A percentile compares a stretch with the other conserved stretches of the same genome.
Evolutionary conservation across 345 rosid genomes (phyloP).

Genomic region (Stellera chamaejasme): DNA sequence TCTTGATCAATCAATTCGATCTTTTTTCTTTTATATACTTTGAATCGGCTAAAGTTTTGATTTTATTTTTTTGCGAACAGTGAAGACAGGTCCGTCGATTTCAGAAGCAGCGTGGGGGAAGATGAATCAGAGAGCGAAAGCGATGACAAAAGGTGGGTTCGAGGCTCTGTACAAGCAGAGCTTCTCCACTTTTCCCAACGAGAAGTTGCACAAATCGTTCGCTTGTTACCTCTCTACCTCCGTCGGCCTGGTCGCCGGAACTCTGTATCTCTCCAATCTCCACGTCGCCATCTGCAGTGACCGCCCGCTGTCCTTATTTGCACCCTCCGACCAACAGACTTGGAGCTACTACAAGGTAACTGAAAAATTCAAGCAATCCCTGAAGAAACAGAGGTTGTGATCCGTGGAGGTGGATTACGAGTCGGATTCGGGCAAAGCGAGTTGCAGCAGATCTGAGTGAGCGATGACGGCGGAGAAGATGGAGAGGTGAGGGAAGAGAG

Average conservation of each 20-base stretch:
- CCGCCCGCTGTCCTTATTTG: constrained; percentile 42
- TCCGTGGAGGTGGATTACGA: too few species aligned
- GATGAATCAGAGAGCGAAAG: constrained; percentile 48
- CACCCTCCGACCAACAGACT: constrained; percentile 46
- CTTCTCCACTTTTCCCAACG: constrained; percentile 30
- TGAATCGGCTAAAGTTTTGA: not conserved
- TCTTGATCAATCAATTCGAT: too few species aligned
- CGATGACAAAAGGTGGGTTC: constrained; percentile 47
- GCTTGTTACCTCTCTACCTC: constrained; percentile 55
- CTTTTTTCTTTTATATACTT: too few species aligned
- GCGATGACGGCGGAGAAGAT: too few species aligned
- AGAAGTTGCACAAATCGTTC: constrained; percentile 41
- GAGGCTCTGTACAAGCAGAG: constrained; percentile 46
- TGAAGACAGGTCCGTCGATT: constrained; percentile 36
- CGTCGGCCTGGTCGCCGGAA: constrained; percentile 55
- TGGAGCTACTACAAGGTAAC: constrained; percentile 60
- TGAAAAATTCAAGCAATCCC: not conserved
- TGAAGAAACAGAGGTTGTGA: not conserved
- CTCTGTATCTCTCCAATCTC: constrained; percentile 42
- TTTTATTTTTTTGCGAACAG: constrained; percentile 13
- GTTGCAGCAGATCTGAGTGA: too few species aligned
- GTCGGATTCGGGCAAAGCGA: too few species aligned
- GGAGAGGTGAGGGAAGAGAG: too few species aligned
- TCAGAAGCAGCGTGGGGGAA: constrained; percentile 55
- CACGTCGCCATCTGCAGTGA: constrained; percentile 60